Evolutionary conservation across 192 early-diverging fungal species (phyloP), one percentile per base, ranked within the genome.

Genomic region (Rhizoclosmatium globosum): DNA sequence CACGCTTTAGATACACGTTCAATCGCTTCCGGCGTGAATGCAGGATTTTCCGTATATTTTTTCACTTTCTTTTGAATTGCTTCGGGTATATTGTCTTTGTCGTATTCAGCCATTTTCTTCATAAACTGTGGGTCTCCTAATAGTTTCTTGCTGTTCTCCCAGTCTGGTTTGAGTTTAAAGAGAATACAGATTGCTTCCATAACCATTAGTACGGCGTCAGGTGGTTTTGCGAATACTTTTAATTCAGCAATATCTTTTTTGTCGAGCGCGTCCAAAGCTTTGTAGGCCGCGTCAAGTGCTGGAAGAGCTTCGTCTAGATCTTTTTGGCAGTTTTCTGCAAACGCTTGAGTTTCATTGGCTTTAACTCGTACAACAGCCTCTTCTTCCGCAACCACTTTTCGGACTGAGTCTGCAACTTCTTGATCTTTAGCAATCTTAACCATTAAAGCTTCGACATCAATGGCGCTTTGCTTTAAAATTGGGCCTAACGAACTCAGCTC

Each of bases 231-330:
- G 74, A 90, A 90, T 47, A 90, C 89, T 70, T 90, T 90, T 56
- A 90, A 74, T 76, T 90, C 89, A 0, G 89, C 86, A 86, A 90
- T 89, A 71, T 90, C 89, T 47, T 90, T 90, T 59, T 90, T 90
- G 39, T 90, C 89, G 13, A 90, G 76, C 46, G 83, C 80, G 56
- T 90, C 89, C 38, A 90, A 66, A 19, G 89, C 87, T 67, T 89
- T 90, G 76, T 85, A 90, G 2, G 89, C 89, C 17, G 87, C 82
- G 23, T 90, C 72, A 9, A 90, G 73, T 39, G 89, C 89, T 23
- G 89, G 89, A 7, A 90, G 71, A 3, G 89, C 89, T 81, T 87
- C 89, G 66, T 90, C 89, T 31, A 90, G 79, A 81, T 90, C 89
- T 46, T 82, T 81, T 78, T 90, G 89, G 2, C 88, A 89, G 77